Evolutionary conservation across 441 rosid genomes (phyloP).

Genomic region (Isatis lusitanica): DNA sequence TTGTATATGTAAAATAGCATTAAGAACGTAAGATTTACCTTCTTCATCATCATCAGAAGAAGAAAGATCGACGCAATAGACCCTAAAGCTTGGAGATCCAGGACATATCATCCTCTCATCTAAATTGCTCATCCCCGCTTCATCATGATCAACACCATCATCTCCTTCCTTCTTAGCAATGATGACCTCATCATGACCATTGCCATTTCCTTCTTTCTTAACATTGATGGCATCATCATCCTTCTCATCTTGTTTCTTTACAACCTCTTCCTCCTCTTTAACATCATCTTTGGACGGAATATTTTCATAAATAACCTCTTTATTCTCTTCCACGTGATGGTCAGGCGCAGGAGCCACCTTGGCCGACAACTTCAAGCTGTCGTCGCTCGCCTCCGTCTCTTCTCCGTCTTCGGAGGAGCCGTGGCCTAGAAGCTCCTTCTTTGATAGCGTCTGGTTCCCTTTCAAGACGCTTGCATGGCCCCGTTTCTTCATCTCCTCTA

Average conservation of each 20-base stretch:
- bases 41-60: conserved; percentile 30
- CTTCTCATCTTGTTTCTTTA: conserved; percentile 8
- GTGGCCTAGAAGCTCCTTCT: conserved; percentile 53
- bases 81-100: conserved; percentile 78
- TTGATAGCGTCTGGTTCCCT: conserved; percentile 42
- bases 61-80: conserved; percentile 52
- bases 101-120: conserved; percentile 35
- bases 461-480: conserved; percentile 33
- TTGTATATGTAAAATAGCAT: background rate
- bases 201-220: background rate
- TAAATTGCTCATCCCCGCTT: conserved; percentile 25
- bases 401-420: conserved; percentile 34
- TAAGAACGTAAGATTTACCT: conserved; percentile 15
- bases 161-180: conserved; percentile 10
- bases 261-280: conserved; percentile 10
- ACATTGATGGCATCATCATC: background rate
- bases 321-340: conserved; percentile 26
- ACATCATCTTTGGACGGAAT: background rate
- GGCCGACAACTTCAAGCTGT: conserved; percentile 32
- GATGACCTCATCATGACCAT: conserved; percentile 16
- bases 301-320: conserved; percentile 28
- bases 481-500: conserved; percentile 47
- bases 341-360: conserved; percentile 38
- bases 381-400: conserved; percentile 33
- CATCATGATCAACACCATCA: conserved; percentile 28